These are phyloP conservation scores for Venturia asperata DNA, from an alignment of 2,329 filamentous ascomycete species.

Conservation along the genomic window DNA sequence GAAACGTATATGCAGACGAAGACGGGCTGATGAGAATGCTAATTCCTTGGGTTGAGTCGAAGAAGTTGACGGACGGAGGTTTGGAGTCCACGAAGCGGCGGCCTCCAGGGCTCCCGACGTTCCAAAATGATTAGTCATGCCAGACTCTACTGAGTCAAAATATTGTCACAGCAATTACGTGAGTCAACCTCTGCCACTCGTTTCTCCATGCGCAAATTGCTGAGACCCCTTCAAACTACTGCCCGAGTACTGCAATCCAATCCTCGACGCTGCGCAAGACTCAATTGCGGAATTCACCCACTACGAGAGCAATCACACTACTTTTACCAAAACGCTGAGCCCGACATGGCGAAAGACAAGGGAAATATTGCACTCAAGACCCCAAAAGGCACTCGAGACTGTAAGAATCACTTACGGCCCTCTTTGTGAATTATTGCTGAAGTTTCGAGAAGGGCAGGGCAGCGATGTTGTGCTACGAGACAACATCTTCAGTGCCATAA, in stretches of 20 bases:
- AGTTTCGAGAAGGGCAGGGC: conserved; percentile 45
- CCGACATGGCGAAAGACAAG: conserved; percentile 18
- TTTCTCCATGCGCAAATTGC: conserved; percentile 12
- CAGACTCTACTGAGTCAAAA: background rate
- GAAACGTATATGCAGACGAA: too few species aligned
- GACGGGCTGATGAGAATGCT: too few species aligned
- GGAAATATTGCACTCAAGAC: conserved; percentile 61
- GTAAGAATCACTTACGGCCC: conserved; percentile 26
- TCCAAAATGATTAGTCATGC: background rate
- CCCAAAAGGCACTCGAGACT: conserved; percentile 87
- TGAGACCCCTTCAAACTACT: background rate
- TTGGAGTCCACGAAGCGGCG: too few species aligned
- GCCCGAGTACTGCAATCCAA: background rate
- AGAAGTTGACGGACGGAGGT: too few species aligned
- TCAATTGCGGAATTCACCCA: background rate
- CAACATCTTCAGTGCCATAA: conserved; percentile 70
- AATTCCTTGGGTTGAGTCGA: too few species aligned
- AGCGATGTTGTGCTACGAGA: conserved; percentile 74
- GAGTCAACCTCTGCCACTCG: conserved; percentile 8
- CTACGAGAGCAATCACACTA: background rate
- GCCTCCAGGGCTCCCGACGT: too few species aligned
- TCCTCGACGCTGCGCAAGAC: background rate
- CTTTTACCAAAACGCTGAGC: background rate
- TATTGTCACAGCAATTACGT: background rate
- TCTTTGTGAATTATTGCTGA: background rate